A percentile compares a stretch with the other conserved stretches of the same genome.
These are phyloP conservation scores for Cymbopogon citratus DNA, from an alignment of 176 grass and related monocot species.

Conservation along the genomic window DNA sequence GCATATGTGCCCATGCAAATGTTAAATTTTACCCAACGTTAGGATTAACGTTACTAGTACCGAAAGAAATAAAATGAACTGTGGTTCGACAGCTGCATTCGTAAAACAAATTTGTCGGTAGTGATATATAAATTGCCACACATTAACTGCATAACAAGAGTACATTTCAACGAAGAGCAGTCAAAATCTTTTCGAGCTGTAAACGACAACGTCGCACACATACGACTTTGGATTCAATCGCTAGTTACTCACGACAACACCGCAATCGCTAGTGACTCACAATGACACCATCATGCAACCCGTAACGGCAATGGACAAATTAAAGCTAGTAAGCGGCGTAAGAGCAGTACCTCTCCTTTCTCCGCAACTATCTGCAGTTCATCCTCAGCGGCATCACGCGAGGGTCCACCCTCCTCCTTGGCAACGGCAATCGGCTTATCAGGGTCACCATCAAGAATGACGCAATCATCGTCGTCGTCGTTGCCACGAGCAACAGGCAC, in stretches of 20 bases:
- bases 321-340: background rate
- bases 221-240: background rate
- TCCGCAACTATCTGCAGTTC: constrained; percentile 64
- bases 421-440: constrained; percentile 24
- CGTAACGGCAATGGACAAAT: background rate
- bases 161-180: too few relatives aligned
- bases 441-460: constrained; percentile 57
- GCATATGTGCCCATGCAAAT: background rate
- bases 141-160: background rate
- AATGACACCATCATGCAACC: background rate
- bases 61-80: background rate
- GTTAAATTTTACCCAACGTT: background rate
- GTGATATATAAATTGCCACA: background rate
- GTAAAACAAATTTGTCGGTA: background rate
- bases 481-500: background rate
- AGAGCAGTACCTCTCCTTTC: constrained; percentile 68
- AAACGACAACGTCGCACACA: background rate
- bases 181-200: background rate
- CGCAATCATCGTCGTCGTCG: constrained; percentile 46
- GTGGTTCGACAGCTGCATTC: background rate
- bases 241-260: background rate
- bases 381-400: constrained; percentile 34
- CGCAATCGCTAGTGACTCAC: background rate
- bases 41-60: background rate
- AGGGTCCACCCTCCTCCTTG: constrained; percentile 11